These are phyloP conservation scores for Oenanthe javanica DNA, from an alignment of 140 eudicot species.

Conservation along the genomic window DNA sequence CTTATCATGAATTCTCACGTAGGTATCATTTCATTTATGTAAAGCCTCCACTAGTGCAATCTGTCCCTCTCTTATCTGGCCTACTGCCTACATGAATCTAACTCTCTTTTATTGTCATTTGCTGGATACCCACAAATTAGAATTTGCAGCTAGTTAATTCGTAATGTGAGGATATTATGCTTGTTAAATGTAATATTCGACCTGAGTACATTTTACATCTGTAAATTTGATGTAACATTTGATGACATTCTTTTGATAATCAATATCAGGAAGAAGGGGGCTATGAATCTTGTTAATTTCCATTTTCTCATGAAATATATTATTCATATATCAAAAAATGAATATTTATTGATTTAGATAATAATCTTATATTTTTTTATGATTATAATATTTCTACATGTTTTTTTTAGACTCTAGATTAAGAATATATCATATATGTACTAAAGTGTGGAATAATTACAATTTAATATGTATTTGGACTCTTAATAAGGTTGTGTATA, in stretches of 20 bases:
- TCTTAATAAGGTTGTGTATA: too few species aligned
- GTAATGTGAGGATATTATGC: background rate
- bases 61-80: background rate
- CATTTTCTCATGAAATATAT: too few species aligned
- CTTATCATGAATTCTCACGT: background rate
- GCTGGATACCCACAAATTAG: background rate
- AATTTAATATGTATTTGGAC: too few species aligned
- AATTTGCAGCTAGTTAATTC: background rate
- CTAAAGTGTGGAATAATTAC: too few species aligned
- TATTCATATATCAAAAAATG: too few species aligned
- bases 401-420: too few species aligned
- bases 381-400: too few species aligned
- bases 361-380: too few species aligned
- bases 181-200: background rate
- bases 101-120: background rate
- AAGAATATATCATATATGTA: too few species aligned
- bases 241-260: background rate
- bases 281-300: too few species aligned
- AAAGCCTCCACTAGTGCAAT: background rate
- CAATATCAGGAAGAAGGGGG: too few species aligned
- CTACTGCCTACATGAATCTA: background rate
- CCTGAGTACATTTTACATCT: background rate
- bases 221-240: background rate
- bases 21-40: background rate
- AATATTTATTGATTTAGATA: too few species aligned